Conservation (phyloP, 139 green algal genomes). For the Coelastrella sp. region DNA sequence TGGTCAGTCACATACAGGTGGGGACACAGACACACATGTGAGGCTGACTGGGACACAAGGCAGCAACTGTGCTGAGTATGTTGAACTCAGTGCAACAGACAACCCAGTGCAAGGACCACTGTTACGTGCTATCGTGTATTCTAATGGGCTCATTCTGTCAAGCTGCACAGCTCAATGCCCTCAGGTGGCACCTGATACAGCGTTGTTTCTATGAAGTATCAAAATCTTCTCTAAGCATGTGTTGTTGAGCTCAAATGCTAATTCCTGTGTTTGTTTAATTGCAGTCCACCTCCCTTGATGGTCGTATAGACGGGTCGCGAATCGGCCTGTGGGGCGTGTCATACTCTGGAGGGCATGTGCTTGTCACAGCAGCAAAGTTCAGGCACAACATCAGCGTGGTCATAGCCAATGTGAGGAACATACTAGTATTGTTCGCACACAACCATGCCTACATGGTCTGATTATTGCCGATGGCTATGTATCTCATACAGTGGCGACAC, state of each 20-base stretch:
- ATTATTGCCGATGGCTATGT: too few species aligned
- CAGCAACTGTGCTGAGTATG: neutral
- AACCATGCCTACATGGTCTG: neutral
- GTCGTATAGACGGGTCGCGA: neutral
- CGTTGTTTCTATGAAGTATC: neutral
- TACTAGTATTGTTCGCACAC: neutral
- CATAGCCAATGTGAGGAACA: conserved; percentile 53
- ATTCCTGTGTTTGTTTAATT: neutral
- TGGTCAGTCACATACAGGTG: conserved; percentile 45
- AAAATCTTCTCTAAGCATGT: neutral
- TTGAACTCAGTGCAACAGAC: neutral
- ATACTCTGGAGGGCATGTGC: conserved; percentile 40
- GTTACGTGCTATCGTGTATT: too few species aligned
- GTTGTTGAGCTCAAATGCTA: neutral
- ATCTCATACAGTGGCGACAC: too few species aligned
- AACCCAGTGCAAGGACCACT: too few species aligned
- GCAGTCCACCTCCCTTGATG: neutral
- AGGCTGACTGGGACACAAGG: neutral
- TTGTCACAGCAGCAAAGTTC: conserved; percentile 36
- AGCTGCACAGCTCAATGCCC: too few species aligned
- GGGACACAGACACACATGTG: too few species aligned
- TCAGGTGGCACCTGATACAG: too few species aligned
- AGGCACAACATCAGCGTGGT: conserved; percentile 28
- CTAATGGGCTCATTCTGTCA: too few species aligned
- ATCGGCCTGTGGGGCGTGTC: conserved; percentile 39